Percentiles rank a stretch among this genome's conserved stretches.
Conservation (phyloP, 768 basidiomycete genomes). For the Holtermanniella nyarrowii region DNA sequence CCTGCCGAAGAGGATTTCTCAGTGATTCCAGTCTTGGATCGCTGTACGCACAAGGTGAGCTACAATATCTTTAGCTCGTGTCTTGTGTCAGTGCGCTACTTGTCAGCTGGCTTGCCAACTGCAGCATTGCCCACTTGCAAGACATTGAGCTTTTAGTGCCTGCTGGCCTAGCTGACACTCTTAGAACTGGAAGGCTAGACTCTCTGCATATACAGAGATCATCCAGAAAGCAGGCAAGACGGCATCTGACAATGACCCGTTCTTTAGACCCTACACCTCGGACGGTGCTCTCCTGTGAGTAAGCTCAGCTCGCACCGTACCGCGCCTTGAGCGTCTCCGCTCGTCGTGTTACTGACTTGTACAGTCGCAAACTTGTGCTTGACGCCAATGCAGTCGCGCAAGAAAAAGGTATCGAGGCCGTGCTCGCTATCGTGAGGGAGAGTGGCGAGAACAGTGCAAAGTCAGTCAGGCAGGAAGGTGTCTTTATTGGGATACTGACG, state of each 20-base stretch:
- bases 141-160: too few species aligned
- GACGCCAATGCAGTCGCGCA: slow-evolving; percentile 96
- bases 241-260: slow-evolving; percentile 84
- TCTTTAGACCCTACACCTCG: slow-evolving; percentile 78
- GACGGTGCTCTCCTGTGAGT: slow-evolving; percentile 56
- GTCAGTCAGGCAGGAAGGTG: slow-evolving; percentile 19
- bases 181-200: slow-evolving; percentile 92
- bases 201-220: slow-evolving; percentile 81
- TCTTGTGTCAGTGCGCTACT: background rate
- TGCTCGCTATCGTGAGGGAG: slow-evolving; percentile 75
- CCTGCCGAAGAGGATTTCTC: slow-evolving; percentile 92
- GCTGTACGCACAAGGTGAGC: slow-evolving; percentile 66
- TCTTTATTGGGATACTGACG: background rate
- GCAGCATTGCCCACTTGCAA: background rate
- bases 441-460: slow-evolving; percentile 77
- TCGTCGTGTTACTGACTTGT: background rate
- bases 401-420: slow-evolving; percentile 89
- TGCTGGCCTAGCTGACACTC: too few species aligned
- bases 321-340: background rate
- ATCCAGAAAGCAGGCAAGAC: slow-evolving; percentile 78
- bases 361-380: slow-evolving; percentile 64
- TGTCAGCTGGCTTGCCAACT: background rate
- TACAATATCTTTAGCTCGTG: background rate
- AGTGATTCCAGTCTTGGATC: slow-evolving; percentile 60
- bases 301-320: background rate